Conservation (phyloP, 208 protist genomes). For the Trypanosoma avium region DNA sequence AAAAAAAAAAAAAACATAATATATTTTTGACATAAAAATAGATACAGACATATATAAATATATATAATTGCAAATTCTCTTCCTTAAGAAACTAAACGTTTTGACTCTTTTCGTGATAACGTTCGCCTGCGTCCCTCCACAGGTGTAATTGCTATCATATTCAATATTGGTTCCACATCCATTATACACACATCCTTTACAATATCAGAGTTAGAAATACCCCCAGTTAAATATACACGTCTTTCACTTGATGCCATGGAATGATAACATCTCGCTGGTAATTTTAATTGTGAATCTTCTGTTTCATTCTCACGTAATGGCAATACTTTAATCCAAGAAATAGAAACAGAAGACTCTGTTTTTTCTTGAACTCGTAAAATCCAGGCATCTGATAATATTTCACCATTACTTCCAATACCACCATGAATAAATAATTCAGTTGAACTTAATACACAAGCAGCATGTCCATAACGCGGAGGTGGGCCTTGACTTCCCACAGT, state of each 20-base stretch:
- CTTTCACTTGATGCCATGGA: conserved; percentile 30
- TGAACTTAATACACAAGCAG: conserved; percentile 24
- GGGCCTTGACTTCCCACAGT: conserved; percentile 10
- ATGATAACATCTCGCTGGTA: conserved; percentile 39
- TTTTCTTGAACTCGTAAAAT: conserved; percentile 43
- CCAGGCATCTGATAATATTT: conserved; percentile 67
- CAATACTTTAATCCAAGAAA: conserved; percentile 24
- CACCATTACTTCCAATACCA: conserved; percentile 51
- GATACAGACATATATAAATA: conserved; percentile 4
- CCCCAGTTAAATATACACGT: conserved; percentile 60
- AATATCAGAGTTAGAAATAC: conserved; percentile 2
- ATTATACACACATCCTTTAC: conserved; percentile 23
- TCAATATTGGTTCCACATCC: conserved; percentile 12
- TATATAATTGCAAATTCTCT: no score
- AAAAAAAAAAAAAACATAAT: background rate
- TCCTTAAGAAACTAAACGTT: background rate
- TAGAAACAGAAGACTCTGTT: conserved; percentile 1
- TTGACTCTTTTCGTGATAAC: background rate
- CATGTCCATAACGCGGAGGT: conserved; percentile 24
- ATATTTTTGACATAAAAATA: background rate
- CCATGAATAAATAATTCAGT: conserved; percentile 71
- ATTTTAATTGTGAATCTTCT: no score
- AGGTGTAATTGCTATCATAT: background rate
- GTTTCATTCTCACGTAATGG: background rate
- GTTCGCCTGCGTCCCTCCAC: conserved; percentile 2